Evolutionary conservation across 2,329 filamentous ascomycete species (phyloP).

Genomic region (Pestalotiopsis sp.): DNA sequence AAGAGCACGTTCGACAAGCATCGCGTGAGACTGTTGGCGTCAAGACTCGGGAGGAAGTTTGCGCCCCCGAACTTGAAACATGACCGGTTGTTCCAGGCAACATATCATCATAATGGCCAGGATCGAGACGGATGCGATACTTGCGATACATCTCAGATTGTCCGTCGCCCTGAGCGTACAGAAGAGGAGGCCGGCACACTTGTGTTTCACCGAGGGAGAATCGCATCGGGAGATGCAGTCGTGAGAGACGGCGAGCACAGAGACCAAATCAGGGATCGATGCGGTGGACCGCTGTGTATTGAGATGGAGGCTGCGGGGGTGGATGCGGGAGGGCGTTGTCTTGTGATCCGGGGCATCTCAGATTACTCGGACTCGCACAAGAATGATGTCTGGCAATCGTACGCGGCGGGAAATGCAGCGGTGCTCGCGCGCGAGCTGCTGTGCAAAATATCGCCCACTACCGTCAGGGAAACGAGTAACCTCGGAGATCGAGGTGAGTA

Average conservation of each 20-base stretch:
- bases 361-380: constrained; percentile 9
- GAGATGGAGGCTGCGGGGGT: constrained; percentile 7
- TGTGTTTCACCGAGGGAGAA: constrained; percentile 1
- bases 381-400: neutral
- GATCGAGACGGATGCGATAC: neutral
- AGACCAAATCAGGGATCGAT: neutral
- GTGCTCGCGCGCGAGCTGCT: neutral
- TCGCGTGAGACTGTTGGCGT: neutral
- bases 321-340: neutral
- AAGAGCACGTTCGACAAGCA: neutral
- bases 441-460: no score
- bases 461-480: no score
- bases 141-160: neutral
- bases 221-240: neutral
- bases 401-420: neutral
- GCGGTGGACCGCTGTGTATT: neutral
- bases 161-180: neutral
- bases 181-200: neutral
- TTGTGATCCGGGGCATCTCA: constrained; percentile 5
- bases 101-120: neutral
- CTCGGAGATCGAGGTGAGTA: no score
- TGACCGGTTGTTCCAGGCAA: neutral
- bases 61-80: neutral
- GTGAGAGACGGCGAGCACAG: neutral
- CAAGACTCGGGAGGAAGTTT: neutral